Evolutionary conservation across 2,329 filamentous ascomycete species (phyloP).

Genomic region (Saccharata proteae): DNA sequence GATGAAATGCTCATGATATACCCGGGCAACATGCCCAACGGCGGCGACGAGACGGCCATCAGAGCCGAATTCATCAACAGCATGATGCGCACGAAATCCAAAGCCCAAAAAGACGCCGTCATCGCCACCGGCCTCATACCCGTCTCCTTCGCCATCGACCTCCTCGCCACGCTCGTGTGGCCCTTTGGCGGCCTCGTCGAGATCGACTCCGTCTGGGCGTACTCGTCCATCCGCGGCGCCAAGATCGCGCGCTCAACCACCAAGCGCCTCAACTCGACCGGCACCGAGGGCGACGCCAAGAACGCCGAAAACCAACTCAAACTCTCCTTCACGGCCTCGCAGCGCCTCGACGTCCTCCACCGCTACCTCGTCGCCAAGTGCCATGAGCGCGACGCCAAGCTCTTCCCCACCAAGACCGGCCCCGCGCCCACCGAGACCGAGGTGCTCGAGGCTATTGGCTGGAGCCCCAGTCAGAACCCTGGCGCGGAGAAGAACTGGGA

Average conservation of each 20-base stretch:
- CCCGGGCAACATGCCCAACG: constrained; percentile 19
- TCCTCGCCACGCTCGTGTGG: constrained; percentile 23
- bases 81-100: constrained; percentile 29
- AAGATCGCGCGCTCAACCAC: constrained; percentile 27
- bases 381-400: constrained; percentile 21
- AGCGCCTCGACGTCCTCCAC: constrained; percentile 24
- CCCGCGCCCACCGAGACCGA: constrained; percentile 23
- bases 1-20: constrained; percentile 32
- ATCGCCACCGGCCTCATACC: constrained; percentile 32
- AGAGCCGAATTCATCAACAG: constrained; percentile 30
- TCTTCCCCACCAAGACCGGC: constrained; percentile 20
- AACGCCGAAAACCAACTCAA: constrained; percentile 16
- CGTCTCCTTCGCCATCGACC: constrained; percentile 19
- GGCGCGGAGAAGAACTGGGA: constrained; percentile 27
- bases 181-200: constrained; percentile 27
- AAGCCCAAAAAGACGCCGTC: constrained; percentile 30
- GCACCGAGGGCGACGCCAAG: constrained; percentile 9
- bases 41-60: constrained; percentile 20
- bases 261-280: constrained; percentile 22
- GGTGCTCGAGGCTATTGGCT: constrained; percentile 32
- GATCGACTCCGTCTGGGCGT: constrained; percentile 25
- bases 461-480: constrained; percentile 24
- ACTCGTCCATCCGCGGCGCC: constrained; percentile 34
- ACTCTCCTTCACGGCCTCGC: constrained; percentile 24
- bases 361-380: constrained; percentile 29